Evolutionary conservation across 345 rosid genomes (phyloP).

Genomic region (Dipteronia sinensis): DNA sequence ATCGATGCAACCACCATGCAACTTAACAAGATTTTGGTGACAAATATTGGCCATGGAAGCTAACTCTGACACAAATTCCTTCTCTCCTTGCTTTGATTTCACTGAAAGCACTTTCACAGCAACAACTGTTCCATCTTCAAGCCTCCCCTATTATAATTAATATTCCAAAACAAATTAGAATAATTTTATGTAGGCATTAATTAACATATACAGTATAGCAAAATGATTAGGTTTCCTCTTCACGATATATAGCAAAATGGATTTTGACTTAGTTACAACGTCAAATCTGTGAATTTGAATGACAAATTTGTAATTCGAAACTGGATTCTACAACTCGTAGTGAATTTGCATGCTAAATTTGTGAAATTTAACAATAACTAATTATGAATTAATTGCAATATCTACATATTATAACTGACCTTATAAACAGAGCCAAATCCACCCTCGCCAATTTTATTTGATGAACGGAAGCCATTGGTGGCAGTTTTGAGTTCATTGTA

Average conservation of each 20-base stretch:
- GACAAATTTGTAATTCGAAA: not conserved
- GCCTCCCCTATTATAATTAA: constrained; percentile 31
- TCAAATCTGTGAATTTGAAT: not conserved
- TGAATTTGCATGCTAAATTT: not conserved
- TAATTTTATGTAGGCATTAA: no score
- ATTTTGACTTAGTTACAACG: no score
- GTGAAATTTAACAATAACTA: no score
- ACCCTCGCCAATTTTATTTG: constrained; percentile 49
- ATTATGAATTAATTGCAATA: no score
- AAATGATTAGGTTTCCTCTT: not conserved
- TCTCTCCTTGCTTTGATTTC: constrained; percentile 45
- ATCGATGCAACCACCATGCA: constrained; percentile 41
- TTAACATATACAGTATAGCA: not conserved
- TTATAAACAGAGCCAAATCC: constrained; percentile 50
- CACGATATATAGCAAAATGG: no score
- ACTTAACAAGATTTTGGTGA: constrained; percentile 39
- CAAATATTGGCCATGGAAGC: constrained; percentile 31
- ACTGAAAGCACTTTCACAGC: constrained; percentile 45
- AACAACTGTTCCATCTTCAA: constrained; percentile 36
- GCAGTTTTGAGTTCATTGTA: constrained; percentile 33
- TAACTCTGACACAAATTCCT: constrained; percentile 42
- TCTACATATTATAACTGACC: constrained; percentile 19
- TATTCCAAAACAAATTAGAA: no score
- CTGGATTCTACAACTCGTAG: not conserved
- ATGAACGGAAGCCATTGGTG: constrained; percentile 35